Conservation (phyloP, 148 eudicot species). For the Tetragonia tetragonoides region DNA sequence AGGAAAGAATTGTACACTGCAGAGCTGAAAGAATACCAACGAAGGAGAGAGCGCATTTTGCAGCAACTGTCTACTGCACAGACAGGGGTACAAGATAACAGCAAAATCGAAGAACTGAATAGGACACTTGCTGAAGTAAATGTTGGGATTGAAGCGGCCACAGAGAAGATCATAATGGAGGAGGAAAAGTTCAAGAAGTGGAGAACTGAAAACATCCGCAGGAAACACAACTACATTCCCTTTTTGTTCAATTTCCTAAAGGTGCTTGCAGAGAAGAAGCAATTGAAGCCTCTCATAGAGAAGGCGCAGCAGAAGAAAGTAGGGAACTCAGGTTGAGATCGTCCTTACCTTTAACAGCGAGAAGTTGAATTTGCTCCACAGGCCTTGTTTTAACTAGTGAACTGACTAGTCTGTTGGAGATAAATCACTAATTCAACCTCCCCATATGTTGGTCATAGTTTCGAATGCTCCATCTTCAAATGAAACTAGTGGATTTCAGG, state of each 20-base stretch:
- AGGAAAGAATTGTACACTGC: conserved; percentile 83
- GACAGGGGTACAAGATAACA: conserved; percentile 49
- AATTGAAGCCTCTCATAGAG: conserved; percentile 86
- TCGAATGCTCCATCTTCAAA: background rate
- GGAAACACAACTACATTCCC: conserved; percentile 95
- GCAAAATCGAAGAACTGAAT: conserved; percentile 60
- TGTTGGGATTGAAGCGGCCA: conserved; percentile 83
- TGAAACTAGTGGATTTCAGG: background rate
- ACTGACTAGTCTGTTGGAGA: background rate
- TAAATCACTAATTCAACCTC: background rate
- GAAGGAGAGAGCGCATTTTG: conserved; percentile 74
- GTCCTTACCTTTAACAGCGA: background rate
- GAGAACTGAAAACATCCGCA: conserved; percentile 85
- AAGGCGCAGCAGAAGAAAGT: conserved; percentile 91
- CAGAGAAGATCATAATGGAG: conserved; percentile 91
- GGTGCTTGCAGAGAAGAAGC: conserved; percentile 97
- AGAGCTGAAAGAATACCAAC: conserved; percentile 86
- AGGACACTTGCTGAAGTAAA: conserved; percentile 72
- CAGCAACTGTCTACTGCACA: conserved; percentile 73
- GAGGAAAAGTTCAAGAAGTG: conserved; percentile 97
- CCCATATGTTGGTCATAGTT: background rate
- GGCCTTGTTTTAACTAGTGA: background rate
- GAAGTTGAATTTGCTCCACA: background rate
- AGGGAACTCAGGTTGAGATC: conserved; percentile 39
- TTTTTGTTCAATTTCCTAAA: conserved; percentile 91